phyloP scores from a whole-genome alignment of 2,329 filamentous ascomycete genomes.

The Geosmithia flava region DNA sequence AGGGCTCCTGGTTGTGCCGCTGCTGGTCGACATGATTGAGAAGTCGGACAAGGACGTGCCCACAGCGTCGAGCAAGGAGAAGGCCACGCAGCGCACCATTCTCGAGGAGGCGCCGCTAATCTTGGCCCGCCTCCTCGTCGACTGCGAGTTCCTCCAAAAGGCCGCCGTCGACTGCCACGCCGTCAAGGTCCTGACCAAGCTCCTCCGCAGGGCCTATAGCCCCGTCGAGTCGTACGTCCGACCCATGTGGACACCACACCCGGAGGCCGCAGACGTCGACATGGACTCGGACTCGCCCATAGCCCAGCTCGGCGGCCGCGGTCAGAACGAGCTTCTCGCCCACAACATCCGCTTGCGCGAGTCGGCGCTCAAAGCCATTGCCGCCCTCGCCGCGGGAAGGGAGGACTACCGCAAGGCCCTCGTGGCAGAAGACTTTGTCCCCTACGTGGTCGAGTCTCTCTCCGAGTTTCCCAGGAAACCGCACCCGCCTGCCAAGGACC shows the following conservation, averaged over 20 bases:
- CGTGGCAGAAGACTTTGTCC: conserved; percentile 68
- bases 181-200: conserved; percentile 30
- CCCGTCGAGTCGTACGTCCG: conserved; percentile 20
- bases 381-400: conserved; percentile 69
- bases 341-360: conserved; percentile 70
- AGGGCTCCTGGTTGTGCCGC: conserved; percentile 55
- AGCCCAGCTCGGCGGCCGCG: conserved; percentile 44
- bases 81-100: conserved; percentile 23
- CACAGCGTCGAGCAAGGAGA: conserved; percentile 15
- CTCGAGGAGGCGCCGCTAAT: conserved; percentile 63
- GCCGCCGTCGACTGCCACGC: conserved; percentile 59
- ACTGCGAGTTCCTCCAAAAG: conserved; percentile 69
- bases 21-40: conserved; percentile 51
- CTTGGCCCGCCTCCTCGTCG: conserved; percentile 65
- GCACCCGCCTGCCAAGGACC: conserved; percentile 24
- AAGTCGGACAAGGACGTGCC: conserved; percentile 10
- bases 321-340: conserved; percentile 44
- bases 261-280: conserved; percentile 12
- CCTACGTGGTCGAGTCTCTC: conserved; percentile 75
- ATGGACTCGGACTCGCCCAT: conserved; percentile 22
- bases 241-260: conserved; percentile 25
- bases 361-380: conserved; percentile 63
- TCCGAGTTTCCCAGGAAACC: conserved; percentile 40
- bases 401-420: conserved; percentile 76
- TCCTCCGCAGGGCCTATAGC: conserved; percentile 39